Base-by-base conservation (phyloP, 2,329 filamentous ascomycete species). In the Talaromyces sp. region DNA sequence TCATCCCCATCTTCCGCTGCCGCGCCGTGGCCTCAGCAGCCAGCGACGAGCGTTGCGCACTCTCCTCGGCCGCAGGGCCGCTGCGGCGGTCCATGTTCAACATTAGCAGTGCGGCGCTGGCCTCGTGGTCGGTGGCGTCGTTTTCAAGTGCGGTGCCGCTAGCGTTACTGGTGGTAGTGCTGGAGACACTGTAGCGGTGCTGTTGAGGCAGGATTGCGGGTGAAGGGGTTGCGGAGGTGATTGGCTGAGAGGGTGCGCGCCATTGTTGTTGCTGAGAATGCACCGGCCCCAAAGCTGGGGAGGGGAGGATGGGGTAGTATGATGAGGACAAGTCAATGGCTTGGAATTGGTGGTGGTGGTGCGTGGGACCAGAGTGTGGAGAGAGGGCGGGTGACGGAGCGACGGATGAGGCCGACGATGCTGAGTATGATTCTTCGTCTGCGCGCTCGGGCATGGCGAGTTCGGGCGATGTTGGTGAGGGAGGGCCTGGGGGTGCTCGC, bases 31-130 rank as follows among this genome's bases (percentile, higher is more conserved):
- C 44, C 25, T 53, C 56, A 53, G 60, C 22, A 22, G 57, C 57
- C 10, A 28, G 27, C 8, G 57, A 22, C 44, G 39, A 32, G 19
- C 49, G 49, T 22, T 53, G 58, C n/a, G 19, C 49, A 22, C 28
- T 47, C 47, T 52, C 22, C 3, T 58, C 36, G 30, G 51, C 32
- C 54, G 59, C 58, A 2, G 64, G 13, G 28, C 32, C 69, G 42
- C 81, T 82, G 39, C 91, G 82, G 47, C 91, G 84, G 72, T 95
- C 92, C 59, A 82, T 86, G 66, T 93, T 96, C 62, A 97, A 79
- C 92, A 96, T 96, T 72, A 96, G 76, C 67, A 96, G 74, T 3
- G 92, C 93, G 13, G 91, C 88, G 8, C 92, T 95, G 1, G 92
- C 93, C 73, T 95, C 91, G 63, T 92, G 88, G 64, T 91, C 88